Conservation (phyloP, 2,329 filamentous ascomycete genomes). For the Trichothecium sympodiale region DNA sequence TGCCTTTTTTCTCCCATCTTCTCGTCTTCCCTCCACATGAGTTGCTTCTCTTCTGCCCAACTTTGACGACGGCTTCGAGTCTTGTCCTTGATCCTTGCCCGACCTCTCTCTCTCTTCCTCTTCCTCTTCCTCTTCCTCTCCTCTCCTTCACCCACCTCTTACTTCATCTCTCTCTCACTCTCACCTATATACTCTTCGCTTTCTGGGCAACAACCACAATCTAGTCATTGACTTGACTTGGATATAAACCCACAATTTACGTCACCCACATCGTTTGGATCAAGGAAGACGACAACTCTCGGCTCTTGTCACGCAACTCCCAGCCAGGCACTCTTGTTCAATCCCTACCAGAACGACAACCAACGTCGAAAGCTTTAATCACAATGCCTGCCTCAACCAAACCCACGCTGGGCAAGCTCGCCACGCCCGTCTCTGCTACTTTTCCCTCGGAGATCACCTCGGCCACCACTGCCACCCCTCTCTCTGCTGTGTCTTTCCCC, state of each 20-base stretch:
- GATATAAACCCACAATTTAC: too few species aligned
- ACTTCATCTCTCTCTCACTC: too few species aligned
- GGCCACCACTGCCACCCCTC: constrained; percentile 57
- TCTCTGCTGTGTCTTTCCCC: constrained; percentile 34
- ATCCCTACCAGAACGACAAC: constrained; percentile 1
- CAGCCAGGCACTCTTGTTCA: background rate
- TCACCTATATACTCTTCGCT: too few species aligned
- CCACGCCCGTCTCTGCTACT: constrained; percentile 50
- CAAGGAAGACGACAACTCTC: background rate
- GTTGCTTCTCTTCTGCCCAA: constrained; percentile 1
- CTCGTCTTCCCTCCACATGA: background rate
- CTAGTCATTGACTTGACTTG: too few species aligned
- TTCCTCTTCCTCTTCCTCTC: constrained; percentile 1
- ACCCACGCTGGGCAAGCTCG: constrained; percentile 51
- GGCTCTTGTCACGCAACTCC: background rate
- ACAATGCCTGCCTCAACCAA: constrained; percentile 36
- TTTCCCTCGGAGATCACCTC: constrained; percentile 52
- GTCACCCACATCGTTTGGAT: too few species aligned
- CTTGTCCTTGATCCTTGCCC: background rate
- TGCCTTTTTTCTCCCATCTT: background rate
- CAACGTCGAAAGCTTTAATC: constrained; percentile 13
- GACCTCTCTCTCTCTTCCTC: background rate
- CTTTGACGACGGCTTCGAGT: background rate
- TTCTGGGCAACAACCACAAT: too few species aligned
- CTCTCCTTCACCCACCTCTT: background rate